phyloP scores from a whole-genome alignment of 352 stramenopile genomes.

The Globisporangium echinulatum region DNA sequence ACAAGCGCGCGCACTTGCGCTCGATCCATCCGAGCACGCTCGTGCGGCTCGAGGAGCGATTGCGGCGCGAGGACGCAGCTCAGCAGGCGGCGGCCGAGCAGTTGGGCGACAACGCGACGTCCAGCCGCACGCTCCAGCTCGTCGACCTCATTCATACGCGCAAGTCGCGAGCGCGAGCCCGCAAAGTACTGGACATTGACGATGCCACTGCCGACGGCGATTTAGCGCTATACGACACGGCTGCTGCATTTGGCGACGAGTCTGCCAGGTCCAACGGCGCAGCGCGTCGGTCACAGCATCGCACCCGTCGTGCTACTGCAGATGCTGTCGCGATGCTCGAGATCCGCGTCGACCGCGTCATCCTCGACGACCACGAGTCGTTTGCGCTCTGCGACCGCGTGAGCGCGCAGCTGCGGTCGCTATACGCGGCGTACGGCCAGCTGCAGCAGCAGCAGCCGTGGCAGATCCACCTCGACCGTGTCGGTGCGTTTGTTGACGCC shows the following conservation, averaged over 20 bases:
- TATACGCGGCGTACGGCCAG: slow-evolving; percentile 48
- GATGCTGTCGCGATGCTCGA: slow-evolving; percentile 25
- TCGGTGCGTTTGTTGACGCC: slow-evolving; percentile 35
- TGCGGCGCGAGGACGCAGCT: slow-evolving; percentile 22
- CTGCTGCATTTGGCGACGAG: background rate
- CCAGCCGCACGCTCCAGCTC: background rate
- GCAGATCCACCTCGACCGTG: slow-evolving; percentile 31
- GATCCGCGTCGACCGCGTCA: slow-evolving; percentile 45
- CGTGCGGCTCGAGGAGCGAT: slow-evolving; percentile 42
- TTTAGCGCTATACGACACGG: no score
- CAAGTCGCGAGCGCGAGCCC: background rate
- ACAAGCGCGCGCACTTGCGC: slow-evolving; percentile 24
- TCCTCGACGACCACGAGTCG: slow-evolving; percentile 68
- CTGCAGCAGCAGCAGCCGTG: slow-evolving; percentile 49
- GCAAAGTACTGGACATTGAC: no score
- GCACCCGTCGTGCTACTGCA: background rate
- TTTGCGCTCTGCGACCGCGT: slow-evolving; percentile 67
- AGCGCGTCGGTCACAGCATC: no score
- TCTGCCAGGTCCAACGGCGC: no score
- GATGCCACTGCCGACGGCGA: no score
- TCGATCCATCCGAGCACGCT: slow-evolving; percentile 43
- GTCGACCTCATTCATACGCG: slow-evolving; percentile 6
- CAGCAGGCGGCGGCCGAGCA: background rate
- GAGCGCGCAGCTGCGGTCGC: slow-evolving; percentile 45
- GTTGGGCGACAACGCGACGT: background rate